Evolutionary conservation across 208 protist species (phyloP).

Genomic region (Acanthamoeba castellanii): DNA sequence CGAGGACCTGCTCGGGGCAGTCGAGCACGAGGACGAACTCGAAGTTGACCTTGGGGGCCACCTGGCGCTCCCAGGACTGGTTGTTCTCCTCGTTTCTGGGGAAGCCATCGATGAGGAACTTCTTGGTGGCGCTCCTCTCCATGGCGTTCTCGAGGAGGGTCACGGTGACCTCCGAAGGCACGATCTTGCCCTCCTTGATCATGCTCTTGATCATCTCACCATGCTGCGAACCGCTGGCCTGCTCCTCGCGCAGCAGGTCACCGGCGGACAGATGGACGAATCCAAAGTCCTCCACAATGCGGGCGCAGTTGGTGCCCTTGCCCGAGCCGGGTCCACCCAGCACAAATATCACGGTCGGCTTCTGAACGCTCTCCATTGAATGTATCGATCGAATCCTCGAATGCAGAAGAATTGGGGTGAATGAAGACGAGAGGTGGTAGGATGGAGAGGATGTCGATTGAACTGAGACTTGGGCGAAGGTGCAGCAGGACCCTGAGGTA

Average conservation of each 20-base stretch:
- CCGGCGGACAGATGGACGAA: constrained; percentile 93
- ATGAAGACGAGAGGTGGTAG: not conserved
- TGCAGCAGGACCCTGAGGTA: not conserved
- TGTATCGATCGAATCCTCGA: not conserved
- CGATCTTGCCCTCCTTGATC: constrained; percentile 85
- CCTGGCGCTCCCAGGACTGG: constrained; percentile 79
- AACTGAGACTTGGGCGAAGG: not conserved
- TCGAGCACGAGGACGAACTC: constrained; percentile 84
- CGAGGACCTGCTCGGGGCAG: constrained; percentile 77
- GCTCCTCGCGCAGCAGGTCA: constrained; percentile 93
- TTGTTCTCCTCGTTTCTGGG: constrained; percentile 87
- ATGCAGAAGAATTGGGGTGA: not conserved
- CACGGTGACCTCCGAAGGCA: constrained; percentile 86
- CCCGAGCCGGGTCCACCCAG: constrained; percentile 94
- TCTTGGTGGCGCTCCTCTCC: constrained; percentile 1
- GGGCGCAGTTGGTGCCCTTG: constrained; percentile 94
- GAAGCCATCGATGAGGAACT: constrained; percentile 89
- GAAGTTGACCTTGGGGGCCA: constrained; percentile 77
- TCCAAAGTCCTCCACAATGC: constrained; percentile 90
- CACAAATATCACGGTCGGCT: constrained; percentile 82
- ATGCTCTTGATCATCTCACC: constrained; percentile 83
- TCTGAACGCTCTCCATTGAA: constrained; percentile 19
- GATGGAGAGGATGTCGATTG: not conserved
- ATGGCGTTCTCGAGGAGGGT: constrained; percentile 85
- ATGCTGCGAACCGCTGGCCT: constrained; percentile 81